A percentile compares a stretch with the other conserved stretches of the same genome.
Evolutionary conservation across 805 yeast species (phyloP).

Genomic region (Yamadazyma scolyti): DNA sequence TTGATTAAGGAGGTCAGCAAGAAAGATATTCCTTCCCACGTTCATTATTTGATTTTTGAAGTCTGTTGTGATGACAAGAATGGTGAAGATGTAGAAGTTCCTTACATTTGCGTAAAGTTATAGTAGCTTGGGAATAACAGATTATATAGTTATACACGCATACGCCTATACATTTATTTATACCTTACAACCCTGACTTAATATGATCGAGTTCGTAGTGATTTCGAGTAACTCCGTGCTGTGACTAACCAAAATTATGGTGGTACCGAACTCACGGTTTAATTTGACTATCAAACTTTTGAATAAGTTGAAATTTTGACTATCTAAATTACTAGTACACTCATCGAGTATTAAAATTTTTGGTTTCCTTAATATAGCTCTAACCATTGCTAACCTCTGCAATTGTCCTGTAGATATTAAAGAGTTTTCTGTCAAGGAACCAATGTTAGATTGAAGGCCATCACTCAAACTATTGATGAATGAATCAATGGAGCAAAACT

Average conservation of each 20-base stretch:
- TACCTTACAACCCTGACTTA: constrained; percentile 46
- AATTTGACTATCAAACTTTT: constrained; percentile 48
- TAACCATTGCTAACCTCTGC: constrained; percentile 79
- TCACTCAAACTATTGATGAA: constrained; percentile 54
- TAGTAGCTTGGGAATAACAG: constrained; percentile 1
- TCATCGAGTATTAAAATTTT: constrained; percentile 75
- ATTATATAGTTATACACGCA: too few relatives aligned
- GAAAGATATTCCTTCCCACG: constrained; percentile 71
- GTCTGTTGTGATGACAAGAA: constrained; percentile 87
- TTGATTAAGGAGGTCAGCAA: constrained; percentile 82
- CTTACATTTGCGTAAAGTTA: constrained; percentile 61
- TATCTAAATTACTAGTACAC: constrained; percentile 84
- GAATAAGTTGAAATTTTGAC: constrained; percentile 52
- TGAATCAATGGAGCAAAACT: constrained; percentile 47
- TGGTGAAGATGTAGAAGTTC: constrained; percentile 96
- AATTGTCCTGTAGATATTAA: constrained; percentile 86
- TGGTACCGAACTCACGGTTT: constrained; percentile 35
- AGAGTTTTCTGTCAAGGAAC: constrained; percentile 29
- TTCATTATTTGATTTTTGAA: constrained; percentile 78
- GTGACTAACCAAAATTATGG: constrained; percentile 71
- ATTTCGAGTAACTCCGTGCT: constrained; percentile 59
- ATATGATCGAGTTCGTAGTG: constrained; percentile 48
- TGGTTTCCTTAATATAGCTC: constrained; percentile 73
- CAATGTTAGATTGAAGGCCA: constrained; percentile 57
- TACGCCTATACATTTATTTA: neutral